phyloP scores from a whole-genome alignment of 768 basidiomycete genomes.

The Mycena chlorophos region DNA sequence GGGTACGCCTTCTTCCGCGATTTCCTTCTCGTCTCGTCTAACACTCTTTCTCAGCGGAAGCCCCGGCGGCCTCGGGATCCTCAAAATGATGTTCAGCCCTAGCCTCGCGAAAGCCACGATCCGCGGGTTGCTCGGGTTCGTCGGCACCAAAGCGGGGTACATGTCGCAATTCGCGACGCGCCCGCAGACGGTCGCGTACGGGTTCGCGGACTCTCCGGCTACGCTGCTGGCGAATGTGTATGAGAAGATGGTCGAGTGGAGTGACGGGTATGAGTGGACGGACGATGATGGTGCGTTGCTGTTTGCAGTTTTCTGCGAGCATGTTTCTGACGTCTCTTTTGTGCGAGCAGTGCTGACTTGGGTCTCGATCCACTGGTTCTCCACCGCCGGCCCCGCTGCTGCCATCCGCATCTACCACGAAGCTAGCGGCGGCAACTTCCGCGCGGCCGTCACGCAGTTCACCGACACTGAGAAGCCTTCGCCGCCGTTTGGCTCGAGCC shows the following conservation, averaged over 20 bases:
- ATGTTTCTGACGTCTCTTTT: conserved; percentile 2
- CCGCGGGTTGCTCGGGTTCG: conserved; percentile 22
- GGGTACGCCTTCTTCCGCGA: background rate
- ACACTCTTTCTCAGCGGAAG: background rate
- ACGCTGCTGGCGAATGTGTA: conserved; percentile 57
- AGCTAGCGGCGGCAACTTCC: conserved; percentile 13
- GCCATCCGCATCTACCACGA: conserved; percentile 64
- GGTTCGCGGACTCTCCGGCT: conserved; percentile 56
- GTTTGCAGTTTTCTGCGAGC: background rate
- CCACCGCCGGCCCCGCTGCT: conserved; percentile 56
- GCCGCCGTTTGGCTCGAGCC: conserved; percentile 52
- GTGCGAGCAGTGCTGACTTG: conserved; percentile 51
- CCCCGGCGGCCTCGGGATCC: conserved; percentile 1
- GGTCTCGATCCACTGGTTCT: conserved; percentile 62
- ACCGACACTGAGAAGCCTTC: background rate
- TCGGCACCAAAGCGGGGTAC: conserved; percentile 38
- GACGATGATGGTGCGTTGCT: conserved; percentile 49
- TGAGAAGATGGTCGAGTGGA: conserved; percentile 50
- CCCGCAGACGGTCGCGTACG: conserved; percentile 56
- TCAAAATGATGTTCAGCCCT: background rate
- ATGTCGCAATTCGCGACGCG: conserved; percentile 42
- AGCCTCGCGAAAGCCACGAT: conserved; percentile 30
- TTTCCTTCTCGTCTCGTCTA: background rate
- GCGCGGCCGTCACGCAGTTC: background rate
- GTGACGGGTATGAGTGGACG: conserved; percentile 55